phyloP scores from a whole-genome alignment of 148 eudicot species.

The Vaccinium myrtillus region DNA sequence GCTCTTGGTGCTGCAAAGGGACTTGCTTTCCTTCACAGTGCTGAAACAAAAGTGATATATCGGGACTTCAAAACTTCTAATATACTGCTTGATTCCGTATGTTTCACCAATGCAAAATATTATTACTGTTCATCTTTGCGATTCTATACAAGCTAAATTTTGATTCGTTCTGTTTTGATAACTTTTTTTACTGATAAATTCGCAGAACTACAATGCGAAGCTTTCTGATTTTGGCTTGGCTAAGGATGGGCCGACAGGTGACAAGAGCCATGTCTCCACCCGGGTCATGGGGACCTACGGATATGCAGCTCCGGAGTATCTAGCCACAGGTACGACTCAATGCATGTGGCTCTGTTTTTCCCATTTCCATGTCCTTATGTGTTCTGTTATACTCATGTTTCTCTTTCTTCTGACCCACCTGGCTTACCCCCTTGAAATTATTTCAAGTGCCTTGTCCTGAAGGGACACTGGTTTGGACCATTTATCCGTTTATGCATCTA shows the following conservation, averaged over 20 bases:
- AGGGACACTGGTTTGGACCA: neutral
- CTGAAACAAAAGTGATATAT: conserved; percentile 78
- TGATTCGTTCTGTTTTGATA: neutral
- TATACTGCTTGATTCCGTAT: conserved; percentile 79
- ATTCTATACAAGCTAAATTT: neutral
- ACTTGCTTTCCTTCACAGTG: conserved; percentile 84
- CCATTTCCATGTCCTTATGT: neutral
- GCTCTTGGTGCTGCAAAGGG: conserved; percentile 93
- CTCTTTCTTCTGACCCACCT: conserved; percentile 3
- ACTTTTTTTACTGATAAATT: conserved; percentile 6
- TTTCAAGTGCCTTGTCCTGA: neutral
- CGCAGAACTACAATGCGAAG: conserved; percentile 77
- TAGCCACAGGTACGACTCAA: conserved; percentile 71
- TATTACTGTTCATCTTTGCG: neutral
- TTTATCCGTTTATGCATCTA: neutral
- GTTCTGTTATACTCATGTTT: neutral
- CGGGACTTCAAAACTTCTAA: conserved; percentile 92
- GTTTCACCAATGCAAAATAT: neutral
- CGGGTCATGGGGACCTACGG: conserved; percentile 93
- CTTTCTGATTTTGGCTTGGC: conserved; percentile 95
- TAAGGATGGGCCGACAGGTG: conserved; percentile 87
- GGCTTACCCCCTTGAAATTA: neutral
- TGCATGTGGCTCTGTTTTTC: neutral
- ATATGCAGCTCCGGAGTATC: conserved; percentile 93
- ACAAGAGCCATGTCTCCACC: conserved; percentile 90